Evolutionary conservation across 208 protist species (phyloP), one percentile per base, ranked within the genome.

Genomic region (Phytomonas sp.): DNA sequence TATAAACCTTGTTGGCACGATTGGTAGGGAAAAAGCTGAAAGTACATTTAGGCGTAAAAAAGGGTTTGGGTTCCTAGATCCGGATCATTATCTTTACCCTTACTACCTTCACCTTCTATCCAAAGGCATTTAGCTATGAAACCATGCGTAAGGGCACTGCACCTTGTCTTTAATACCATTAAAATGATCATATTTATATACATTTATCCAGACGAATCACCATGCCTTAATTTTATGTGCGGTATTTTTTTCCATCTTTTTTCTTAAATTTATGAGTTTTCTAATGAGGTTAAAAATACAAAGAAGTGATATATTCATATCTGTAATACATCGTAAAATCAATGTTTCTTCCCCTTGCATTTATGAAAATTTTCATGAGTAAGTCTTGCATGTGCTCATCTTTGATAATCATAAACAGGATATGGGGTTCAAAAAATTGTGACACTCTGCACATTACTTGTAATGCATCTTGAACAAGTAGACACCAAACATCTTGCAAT

Each of bases 11-110:
- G 83, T 88, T 32, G 72, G 52, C 23, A 74, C 77, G 10, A 75
- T 91, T 49, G 90, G 87, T 4, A 74, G 79, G 34, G 90, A 93
- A 63, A 80, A 77, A 49, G 85, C 90, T 2, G 87, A 93, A 60
- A 83, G 82, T 52, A 69, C 69, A 10, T 88, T 95, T 71, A 77
- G 82, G 26, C 76, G 76, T 29, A 86, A 88, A 63, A 85, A 82
- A 70, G 90, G 90, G 1, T 95, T 95, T 78, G 86, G 74, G 19
- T 95, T 95, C 78, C 75, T 95, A 42, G 77, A 93, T 34, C 66
- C 72, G 12, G 75, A 70, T 40, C 85, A 93, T 67, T 74, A 87
- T 60, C 77, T 89, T 42, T 74, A 92, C 69, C 72, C 85, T 4
- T 95, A 88, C 67, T 95, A 95, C 63, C 68, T 90, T 69, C 75